Conservation (phyloP, 345 rosid species). For the Murraya paniculata region DNA sequence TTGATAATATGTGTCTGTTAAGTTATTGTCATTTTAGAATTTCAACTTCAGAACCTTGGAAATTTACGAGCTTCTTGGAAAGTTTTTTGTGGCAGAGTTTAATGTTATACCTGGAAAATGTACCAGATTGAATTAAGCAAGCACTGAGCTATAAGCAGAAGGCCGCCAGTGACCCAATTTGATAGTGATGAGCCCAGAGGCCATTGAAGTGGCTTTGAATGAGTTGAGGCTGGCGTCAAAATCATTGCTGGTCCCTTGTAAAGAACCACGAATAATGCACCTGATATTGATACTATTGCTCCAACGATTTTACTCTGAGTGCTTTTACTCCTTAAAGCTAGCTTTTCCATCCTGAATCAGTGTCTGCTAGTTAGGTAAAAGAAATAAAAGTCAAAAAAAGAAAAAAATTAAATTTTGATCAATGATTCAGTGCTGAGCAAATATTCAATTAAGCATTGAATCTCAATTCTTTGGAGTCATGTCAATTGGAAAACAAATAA, state of each 20-base stretch:
- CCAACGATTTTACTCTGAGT: conserved; percentile 32
- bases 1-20: conserved; percentile 40
- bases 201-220: neutral
- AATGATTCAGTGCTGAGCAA: too few species aligned
- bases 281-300: conserved; percentile 26
- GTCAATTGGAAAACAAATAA: too few species aligned
- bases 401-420: too few species aligned
- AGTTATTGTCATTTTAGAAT: neutral
- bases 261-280: conserved; percentile 31
- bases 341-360: conserved; percentile 31
- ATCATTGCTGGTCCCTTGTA: conserved; percentile 30
- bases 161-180: conserved; percentile 31
- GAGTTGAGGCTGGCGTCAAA: neutral
- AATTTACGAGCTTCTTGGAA: neutral
- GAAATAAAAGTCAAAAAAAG: too few species aligned
- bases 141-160: conserved; percentile 19
- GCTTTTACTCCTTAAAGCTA: conserved; percentile 20
- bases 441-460: too few species aligned
- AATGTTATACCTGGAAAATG: conserved; percentile 27
- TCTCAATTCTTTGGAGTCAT: too few species aligned
- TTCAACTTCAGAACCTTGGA: neutral
- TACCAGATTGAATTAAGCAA: conserved; percentile 20
- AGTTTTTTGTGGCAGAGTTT: neutral
- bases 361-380: too few species aligned
- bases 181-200: conserved; percentile 12